These are phyloP conservation scores for Penicillium vulpinum DNA, from an alignment of 2,329 filamentous ascomycete species.

Conservation along the genomic window DNA sequence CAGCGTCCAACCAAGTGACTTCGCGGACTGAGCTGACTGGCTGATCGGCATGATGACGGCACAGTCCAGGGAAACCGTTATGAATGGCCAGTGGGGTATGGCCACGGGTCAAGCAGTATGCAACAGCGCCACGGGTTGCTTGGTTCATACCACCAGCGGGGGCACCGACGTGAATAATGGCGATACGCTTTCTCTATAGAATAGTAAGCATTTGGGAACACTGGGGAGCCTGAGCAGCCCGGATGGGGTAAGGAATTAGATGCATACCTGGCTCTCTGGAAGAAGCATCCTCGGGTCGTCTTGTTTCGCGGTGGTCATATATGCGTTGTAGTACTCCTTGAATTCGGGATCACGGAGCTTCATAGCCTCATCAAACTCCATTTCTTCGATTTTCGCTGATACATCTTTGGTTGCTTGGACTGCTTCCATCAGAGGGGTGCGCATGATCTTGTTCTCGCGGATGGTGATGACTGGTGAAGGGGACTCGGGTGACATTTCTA, in stretches of 20 bases:
- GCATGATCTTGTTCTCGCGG: conserved; percentile 95
- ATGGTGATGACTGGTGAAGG: conserved; percentile 95
- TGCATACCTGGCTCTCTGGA: conserved; percentile 67
- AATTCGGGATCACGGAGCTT: conserved; percentile 87
- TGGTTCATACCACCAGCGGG: conserved; percentile 98
- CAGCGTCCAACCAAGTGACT: conserved; percentile 90
- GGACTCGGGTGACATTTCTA: conserved; percentile 84
- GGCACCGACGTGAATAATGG: conserved; percentile 94
- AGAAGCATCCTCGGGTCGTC: conserved; percentile 69
- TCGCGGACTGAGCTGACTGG: conserved; percentile 80
- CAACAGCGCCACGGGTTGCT: conserved; percentile 86
- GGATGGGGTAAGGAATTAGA: not conserved
- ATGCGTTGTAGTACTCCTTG: conserved; percentile 85
- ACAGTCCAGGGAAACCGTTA: conserved; percentile 93
- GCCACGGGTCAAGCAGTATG: conserved; percentile 88
- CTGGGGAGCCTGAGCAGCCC: not conserved
- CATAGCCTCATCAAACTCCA: conserved; percentile 88
- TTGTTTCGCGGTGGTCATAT: conserved; percentile 85
- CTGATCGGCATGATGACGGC: conserved; percentile 82
- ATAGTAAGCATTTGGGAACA: conserved; percentile 29
- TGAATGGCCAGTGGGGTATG: conserved; percentile 91
- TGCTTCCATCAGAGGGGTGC: conserved; percentile 84
- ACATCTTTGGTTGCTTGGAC: conserved; percentile 85
- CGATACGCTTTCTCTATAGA: conserved; percentile 78
- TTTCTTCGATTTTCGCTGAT: conserved; percentile 74